Evolutionary conservation across 1,284 basidiomycete genomes (phyloP).

Genomic region (Austroboletus olivaceoglutinosus): DNA sequence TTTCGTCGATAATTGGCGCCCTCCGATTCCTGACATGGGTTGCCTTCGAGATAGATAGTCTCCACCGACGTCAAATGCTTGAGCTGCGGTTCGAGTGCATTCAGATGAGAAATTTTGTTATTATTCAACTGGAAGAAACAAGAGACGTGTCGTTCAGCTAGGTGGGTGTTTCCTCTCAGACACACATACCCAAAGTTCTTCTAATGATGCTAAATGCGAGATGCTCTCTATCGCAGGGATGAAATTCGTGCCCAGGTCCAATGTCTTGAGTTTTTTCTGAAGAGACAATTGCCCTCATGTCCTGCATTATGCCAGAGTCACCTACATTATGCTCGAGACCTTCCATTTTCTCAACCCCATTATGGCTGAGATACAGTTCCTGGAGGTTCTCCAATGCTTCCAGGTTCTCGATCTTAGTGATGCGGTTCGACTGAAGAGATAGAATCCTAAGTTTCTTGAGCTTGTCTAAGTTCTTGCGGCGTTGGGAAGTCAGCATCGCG

Average conservation of each 20-base stretch:
- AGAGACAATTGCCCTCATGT: not conserved
- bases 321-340: conserved; percentile 83
- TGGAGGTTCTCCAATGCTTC: conserved; percentile 74
- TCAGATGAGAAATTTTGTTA: conserved; percentile 77
- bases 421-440: conserved; percentile 91
- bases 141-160: not conserved
- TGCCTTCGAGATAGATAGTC: conserved; percentile 94
- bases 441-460: conserved; percentile 78
- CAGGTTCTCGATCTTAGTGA: conserved; percentile 84
- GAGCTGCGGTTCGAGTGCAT: conserved; percentile 72
- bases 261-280: conserved; percentile 76
- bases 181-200: conserved; percentile 88
- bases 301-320: not conserved
- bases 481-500: not conserved
- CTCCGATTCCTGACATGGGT: conserved; percentile 85
- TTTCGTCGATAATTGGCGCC: conserved; percentile 84
- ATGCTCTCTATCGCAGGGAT: conserved; percentile 79
- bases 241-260: conserved; percentile 89
- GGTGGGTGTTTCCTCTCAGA: not conserved
- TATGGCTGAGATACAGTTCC: conserved; percentile 94
- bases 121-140: conserved; percentile 70
- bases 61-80: conserved; percentile 64
- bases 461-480: conserved; percentile 52
- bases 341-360: conserved; percentile 84
- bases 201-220: conserved; percentile 70